These are phyloP conservation scores for Melaleuca alternifolia DNA, from an alignment of 345 rosid species.

Conservation along the genomic window DNA sequence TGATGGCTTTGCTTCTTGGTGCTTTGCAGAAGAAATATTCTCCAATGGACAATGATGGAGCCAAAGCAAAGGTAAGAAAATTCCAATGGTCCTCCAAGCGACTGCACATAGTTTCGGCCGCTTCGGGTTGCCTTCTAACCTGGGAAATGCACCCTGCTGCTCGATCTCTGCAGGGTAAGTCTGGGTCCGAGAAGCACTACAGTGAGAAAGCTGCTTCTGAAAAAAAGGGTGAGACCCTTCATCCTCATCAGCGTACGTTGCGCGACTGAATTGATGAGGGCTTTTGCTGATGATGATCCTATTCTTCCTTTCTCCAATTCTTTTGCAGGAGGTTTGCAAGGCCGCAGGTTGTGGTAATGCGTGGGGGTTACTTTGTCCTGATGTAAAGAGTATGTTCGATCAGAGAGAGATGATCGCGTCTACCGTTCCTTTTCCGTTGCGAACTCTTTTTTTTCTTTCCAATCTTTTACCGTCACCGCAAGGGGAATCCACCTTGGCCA, in stretches of 20 bases:
- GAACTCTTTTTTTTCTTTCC: neutral
- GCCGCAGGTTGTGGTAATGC: neutral
- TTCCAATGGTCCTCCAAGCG: neutral
- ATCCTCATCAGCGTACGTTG: neutral
- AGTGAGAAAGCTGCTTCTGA: neutral
- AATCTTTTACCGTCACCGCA: neutral
- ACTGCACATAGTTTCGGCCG: neutral
- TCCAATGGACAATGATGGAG: neutral
- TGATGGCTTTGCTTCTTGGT: neutral
- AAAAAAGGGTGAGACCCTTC: neutral
- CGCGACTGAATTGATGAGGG: neutral
- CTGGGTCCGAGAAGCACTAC: neutral
- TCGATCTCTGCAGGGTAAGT: neutral
- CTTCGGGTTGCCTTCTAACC: neutral
- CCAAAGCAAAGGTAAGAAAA: neutral
- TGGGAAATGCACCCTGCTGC: neutral
- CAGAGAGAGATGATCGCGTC: neutral
- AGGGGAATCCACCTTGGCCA: neutral
- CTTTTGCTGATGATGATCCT: neutral
- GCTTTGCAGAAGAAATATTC: neutral
- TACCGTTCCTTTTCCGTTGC: neutral
- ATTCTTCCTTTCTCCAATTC: neutral
- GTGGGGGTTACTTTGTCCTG: neutral
- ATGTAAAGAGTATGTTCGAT: neutral
- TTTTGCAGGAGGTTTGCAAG: neutral